phyloP scores from a whole-genome alignment of 345 rosid species.

The Gossypioides kirkii region DNA sequence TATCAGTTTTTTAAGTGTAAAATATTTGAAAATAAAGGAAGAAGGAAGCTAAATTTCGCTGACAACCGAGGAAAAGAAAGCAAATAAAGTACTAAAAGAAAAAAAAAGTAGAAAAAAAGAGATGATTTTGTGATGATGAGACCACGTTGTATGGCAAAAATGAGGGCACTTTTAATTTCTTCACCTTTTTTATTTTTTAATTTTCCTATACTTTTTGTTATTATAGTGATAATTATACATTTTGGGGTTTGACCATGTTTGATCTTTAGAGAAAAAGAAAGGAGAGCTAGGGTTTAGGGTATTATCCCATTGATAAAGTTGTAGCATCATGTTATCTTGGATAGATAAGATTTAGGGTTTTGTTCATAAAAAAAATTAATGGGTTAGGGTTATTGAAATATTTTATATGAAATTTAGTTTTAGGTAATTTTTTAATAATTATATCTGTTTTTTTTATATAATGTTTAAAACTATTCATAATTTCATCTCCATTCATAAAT shows the following conservation, averaged over 20 bases:
- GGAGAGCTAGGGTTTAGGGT: too few relatives aligned
- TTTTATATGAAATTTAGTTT: too few relatives aligned
- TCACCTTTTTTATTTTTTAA: not conserved
- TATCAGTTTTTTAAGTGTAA: not conserved
- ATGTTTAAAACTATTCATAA: too few relatives aligned
- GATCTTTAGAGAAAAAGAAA: not conserved
- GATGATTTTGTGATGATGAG: constrained; percentile 27
- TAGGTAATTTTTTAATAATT: too few relatives aligned
- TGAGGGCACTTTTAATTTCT: not conserved
- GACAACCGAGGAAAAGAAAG: not conserved
- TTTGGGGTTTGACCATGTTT: not conserved
- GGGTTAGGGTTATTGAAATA: too few relatives aligned
- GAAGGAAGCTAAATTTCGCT: constrained; percentile 1
- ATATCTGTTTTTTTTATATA: too few relatives aligned
- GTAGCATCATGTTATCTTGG: too few relatives aligned
- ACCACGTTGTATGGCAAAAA: constrained; percentile 15
- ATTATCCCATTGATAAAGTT: too few relatives aligned
- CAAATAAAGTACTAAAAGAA: too few relatives aligned
- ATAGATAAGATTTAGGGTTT: too few relatives aligned
- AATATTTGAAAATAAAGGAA: not conserved
- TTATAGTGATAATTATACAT: not conserved
- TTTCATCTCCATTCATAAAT: too few relatives aligned
- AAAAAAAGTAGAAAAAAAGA: not conserved
- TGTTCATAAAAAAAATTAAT: too few relatives aligned
- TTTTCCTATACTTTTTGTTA: not conserved